Conservation (phyloP, 176 grass and related monocot species). For the Triticum monococcum region DNA sequence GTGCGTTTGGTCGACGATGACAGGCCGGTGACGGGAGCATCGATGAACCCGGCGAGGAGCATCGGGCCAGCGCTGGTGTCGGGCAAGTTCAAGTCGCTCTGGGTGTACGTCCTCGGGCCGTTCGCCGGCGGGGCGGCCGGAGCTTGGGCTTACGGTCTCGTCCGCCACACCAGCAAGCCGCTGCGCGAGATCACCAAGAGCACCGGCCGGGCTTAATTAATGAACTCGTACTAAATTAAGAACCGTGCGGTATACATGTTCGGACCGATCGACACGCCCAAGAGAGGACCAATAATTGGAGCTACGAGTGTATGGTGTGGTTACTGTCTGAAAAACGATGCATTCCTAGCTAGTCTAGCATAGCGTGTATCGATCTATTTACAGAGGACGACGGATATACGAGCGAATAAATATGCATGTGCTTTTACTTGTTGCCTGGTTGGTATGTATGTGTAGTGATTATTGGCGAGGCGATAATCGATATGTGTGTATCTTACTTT, state of each 20-base stretch:
- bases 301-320: background rate
- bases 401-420: background rate
- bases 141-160: slow-evolving; percentile 71
- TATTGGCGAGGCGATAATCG: background rate
- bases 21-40: slow-evolving; percentile 76
- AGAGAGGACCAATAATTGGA: slow-evolving; percentile 9
- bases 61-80: slow-evolving; percentile 61
- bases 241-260: background rate
- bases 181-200: slow-evolving; percentile 48
- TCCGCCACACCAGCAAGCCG: slow-evolving; percentile 63
- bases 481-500: background rate
- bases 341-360: background rate
- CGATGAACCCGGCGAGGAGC: slow-evolving; percentile 81
- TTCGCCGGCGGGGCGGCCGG: slow-evolving; percentile 58
- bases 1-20: background rate
- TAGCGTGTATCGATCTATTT: background rate
- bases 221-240: background rate
- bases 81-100: slow-evolving; percentile 51
- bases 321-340: background rate
- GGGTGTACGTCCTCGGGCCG: slow-evolving; percentile 88
- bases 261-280: background rate
- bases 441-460: background rate
- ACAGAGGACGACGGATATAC: background rate
- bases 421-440: background rate
- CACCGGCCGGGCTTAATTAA: background rate